These are phyloP conservation scores for Fusarium kyushuense DNA, from an alignment of 2,329 filamentous ascomycete species.

Conservation along the genomic window DNA sequence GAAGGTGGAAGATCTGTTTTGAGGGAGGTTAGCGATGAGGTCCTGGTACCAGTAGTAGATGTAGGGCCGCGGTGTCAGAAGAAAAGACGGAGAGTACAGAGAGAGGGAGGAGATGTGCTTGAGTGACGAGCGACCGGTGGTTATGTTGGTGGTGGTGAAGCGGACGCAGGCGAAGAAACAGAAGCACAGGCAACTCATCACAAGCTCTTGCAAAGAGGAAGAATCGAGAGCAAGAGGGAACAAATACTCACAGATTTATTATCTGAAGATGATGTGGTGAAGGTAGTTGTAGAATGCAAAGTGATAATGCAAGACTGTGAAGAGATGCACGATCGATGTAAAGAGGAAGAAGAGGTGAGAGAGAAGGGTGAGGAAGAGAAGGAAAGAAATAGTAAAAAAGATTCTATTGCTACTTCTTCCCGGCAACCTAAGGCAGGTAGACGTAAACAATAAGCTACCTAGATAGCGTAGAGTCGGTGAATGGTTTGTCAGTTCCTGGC, in stretches of 20 bases:
- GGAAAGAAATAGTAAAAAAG: conserved; percentile 12
- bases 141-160: background rate
- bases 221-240: no score
- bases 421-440: conserved; percentile 2
- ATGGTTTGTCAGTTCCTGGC: conserved; percentile 8
- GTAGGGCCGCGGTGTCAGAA: background rate
- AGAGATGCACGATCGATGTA: conserved; percentile 24
- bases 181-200: background rate
- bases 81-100: no score
- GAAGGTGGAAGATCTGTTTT: conserved; percentile 29
- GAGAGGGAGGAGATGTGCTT: background rate
- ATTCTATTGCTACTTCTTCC: conserved; percentile 22
- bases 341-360: conserved; percentile 2
- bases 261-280: conserved; percentile 19
- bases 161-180: background rate
- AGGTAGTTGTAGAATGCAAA: conserved; percentile 5
- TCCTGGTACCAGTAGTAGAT: background rate
- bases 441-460: conserved; percentile 27
- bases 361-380: conserved; percentile 16
- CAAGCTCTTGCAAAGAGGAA: background rate
- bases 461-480: background rate
- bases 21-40: conserved; percentile 2
- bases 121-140: background rate
- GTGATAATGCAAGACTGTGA: conserved; percentile 20
- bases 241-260: conserved; percentile 28